phyloP scores from a whole-genome alignment of 1,284 basidiomycete genomes.

The Hortiboletus rubellus region DNA sequence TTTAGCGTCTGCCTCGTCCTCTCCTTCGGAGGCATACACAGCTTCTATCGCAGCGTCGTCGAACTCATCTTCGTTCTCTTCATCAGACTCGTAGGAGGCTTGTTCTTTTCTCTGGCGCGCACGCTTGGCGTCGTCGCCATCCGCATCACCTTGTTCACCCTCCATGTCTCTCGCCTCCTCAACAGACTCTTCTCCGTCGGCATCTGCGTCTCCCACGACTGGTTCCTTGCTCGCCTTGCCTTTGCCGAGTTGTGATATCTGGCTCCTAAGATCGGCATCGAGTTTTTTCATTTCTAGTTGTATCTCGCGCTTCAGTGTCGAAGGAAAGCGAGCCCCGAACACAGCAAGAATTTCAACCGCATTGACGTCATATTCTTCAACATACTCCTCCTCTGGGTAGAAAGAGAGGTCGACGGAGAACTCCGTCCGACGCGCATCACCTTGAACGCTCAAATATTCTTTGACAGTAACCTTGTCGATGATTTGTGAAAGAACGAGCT shows the following conservation, averaged over 20 bases:
- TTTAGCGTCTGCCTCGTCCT: constrained; percentile 36
- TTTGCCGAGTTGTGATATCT: constrained; percentile 82
- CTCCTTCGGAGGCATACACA: constrained; percentile 54
- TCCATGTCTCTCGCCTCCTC: constrained; percentile 45
- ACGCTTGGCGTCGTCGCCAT: constrained; percentile 76
- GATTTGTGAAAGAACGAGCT: constrained; percentile 86
- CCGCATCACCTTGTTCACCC: constrained; percentile 76
- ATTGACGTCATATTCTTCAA: constrained; percentile 81
- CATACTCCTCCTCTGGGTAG: constrained; percentile 87
- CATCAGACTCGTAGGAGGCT: constrained; percentile 71
- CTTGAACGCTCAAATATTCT: constrained; percentile 75
- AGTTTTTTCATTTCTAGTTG: constrained; percentile 85
- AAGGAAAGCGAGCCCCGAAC: constrained; percentile 79
- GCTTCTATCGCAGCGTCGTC: constrained; percentile 71
- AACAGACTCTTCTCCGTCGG: constrained; percentile 34
- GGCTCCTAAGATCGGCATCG: constrained; percentile 77
- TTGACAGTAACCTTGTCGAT: constrained; percentile 84
- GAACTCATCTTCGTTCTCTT: constrained; percentile 53
- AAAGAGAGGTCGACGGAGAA: constrained; percentile 86
- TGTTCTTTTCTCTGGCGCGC: constrained; percentile 65
- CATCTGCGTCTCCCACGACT: constrained; percentile 47
- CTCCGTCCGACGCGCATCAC: constrained; percentile 71
- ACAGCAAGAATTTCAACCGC: constrained; percentile 73
- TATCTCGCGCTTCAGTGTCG: constrained; percentile 87
- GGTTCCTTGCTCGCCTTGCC: constrained; percentile 59